Percentiles rank a stretch among this genome's conserved stretches.
phyloP scores from a whole-genome alignment of 2,329 filamentous ascomycete species.

The Zymoseptoria tritici region DNA sequence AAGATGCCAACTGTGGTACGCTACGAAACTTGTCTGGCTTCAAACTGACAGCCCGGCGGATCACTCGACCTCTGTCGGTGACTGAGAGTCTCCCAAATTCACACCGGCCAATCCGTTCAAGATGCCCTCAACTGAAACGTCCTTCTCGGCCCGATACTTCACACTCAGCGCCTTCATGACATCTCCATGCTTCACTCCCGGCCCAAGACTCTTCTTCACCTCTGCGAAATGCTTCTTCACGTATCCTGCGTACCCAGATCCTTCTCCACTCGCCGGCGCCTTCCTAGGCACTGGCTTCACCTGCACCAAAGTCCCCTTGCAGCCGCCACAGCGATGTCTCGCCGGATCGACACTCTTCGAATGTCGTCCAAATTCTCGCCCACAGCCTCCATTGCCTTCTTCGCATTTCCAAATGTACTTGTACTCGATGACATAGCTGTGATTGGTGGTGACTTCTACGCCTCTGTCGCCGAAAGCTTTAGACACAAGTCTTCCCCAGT shows the following conservation, averaged over 20 bases:
- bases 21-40: neutral
- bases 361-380: conserved; percentile 69
- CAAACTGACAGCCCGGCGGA: neutral
- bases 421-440: conserved; percentile 83
- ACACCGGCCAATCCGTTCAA: conserved; percentile 10
- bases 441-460: conserved; percentile 78
- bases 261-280: conserved; percentile 11
- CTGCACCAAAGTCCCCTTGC: conserved; percentile 62
- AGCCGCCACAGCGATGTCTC: conserved; percentile 69
- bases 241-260: conserved; percentile 48
- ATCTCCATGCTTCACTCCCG: conserved; percentile 52
- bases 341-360: conserved; percentile 72
- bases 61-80: conserved; percentile 12
- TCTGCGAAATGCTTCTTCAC: conserved; percentile 62
- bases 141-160: conserved; percentile 50
- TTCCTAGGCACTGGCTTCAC: conserved; percentile 65
- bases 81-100: conserved; percentile 8
- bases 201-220: conserved; percentile 51
- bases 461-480: conserved; percentile 52
- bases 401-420: conserved; percentile 82
- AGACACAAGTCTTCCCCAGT: conserved; percentile 57
- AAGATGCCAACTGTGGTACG: neutral
- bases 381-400: conserved; percentile 45
- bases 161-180: conserved; percentile 62
- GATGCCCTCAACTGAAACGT: conserved; percentile 3